Base-by-base conservation (phyloP, 164 flowering plant species). In the Chloranthus sessilifolius region DNA sequence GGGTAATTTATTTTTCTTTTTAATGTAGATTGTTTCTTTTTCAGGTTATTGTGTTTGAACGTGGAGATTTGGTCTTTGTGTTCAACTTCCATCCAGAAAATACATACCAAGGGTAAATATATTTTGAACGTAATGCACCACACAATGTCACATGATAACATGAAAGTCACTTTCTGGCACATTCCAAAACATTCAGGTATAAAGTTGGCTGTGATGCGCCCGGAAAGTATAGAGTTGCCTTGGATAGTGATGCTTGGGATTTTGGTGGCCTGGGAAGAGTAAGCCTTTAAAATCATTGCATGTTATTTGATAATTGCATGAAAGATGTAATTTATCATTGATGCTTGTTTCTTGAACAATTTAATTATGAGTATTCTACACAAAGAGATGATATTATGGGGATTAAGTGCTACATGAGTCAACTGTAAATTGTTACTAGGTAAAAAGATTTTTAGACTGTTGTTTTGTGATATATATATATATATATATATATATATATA, bases 211-310 rank as follows among this genome's bases (percentile, higher is more conserved):
- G 96, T 33, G 95, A 92, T 71, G 66, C 83, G 71, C 95, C 98
- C 1, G 96, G 98, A 59, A 92, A 80, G 60, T 92, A 92, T 41
- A 80, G 75, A 69, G 91, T 83, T 63, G 91, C 87, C 31, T 76
- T 92, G 55, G 96, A 88, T 55, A 88, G 98, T 63, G 98, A 92
- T 82, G 94, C 95, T 55, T 63, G 47, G 76, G 96, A 78, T 47
- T 92, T 85, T 67, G 98, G 95, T 53, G 98, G 98, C 42, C 75
- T 19, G 47, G 98, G 98, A 80, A 80, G 96, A 49, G 98, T 92
- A 80, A 81, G 87, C 27, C 48, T 50, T 33, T 25, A n/a, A n/a
- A 19, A 25, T 23, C 16, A 33, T 36, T 43, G 2, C 24, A 7
- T 50, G 47, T 19, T 48, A n/a, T 49, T 25, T 26, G 5, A 22